phyloP scores from a whole-genome alignment of 768 basidiomycete species.

The Lactarius hengduanensis region DNA sequence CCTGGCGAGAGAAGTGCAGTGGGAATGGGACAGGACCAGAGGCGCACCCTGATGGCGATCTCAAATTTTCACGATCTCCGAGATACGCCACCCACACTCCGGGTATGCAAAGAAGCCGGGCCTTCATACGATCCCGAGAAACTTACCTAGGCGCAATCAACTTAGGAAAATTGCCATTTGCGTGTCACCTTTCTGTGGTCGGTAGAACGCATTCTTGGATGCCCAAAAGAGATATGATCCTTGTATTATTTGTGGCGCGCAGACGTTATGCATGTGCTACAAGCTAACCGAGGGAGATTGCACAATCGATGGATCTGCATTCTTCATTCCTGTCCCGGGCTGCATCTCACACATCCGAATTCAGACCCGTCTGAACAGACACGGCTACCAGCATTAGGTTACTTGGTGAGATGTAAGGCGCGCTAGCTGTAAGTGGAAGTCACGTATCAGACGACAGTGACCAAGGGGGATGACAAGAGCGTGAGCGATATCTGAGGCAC shows the following conservation, averaged over 20 bases:
- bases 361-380: background rate
- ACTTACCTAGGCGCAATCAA: background rate
- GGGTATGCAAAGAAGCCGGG: background rate
- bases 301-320: background rate
- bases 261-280: background rate
- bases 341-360: background rate
- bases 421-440: background rate
- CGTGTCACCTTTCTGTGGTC: background rate
- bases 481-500: background rate
- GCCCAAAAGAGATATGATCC: background rate
- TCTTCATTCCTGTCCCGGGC: background rate
- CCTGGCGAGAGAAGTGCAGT: background rate
- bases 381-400: background rate
- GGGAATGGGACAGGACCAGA: background rate
- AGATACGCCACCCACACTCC: background rate
- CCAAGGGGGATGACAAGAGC: background rate
- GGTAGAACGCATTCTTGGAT: background rate
- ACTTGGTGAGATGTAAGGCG: background rate
- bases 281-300: background rate
- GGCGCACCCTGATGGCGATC: background rate
- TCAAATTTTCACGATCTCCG: background rate
- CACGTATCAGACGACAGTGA: background rate
- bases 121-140: background rate
- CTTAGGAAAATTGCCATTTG: background rate
- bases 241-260: background rate